Base-by-base conservation (phyloP, 1,284 basidiomycete species). In the Salmacisia buchloeana region DNA sequence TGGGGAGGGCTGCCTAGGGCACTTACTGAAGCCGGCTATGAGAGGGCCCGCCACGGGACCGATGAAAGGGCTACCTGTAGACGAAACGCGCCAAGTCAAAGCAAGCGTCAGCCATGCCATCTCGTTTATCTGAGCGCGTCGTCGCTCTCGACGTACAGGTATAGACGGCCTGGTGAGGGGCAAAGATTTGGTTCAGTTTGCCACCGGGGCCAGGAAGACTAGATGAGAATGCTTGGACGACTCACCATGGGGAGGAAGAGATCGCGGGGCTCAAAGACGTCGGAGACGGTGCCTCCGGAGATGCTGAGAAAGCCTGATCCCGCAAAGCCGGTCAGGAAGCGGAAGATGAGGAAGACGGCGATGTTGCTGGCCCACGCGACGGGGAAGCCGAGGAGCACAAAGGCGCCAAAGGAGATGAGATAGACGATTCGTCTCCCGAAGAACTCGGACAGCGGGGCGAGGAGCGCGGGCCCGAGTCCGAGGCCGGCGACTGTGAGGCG, bases 271-370 rank as follows among this genome's bases (percentile, higher is more conserved):
- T 81, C 77, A 72, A 90, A 92, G 63, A 91, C 76, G 76, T 92
- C 91, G 23, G 68, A 63, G 21, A 92, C 85, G 57, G 86, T 87
- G 2, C 90, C 90, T 0, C 91, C 91, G 0, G 88, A 87, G 1
- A 92, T 90, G 63, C 85, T 87, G 25, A 92, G 81, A 78, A 92
- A 92, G 0, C 89, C 87, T 0, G 88, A 82, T 0, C 89, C 83
- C 3, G 77, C 79, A 29, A 88, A 84, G 0, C 58, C 49, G 27
- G 49, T 33, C 23, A 89, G 69, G 75, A 89, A 89, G 3, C 89
- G 85, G 70, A 89, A 89, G 69, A 88, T 82, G 9, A 90, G 81
- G 69, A 85, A 85, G 0, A 87, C 84, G 10, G 81, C 85, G 7
- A 46, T 43, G 45, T 87, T 83, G 1, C 85, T 85, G 6, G 86